Base-by-base conservation (phyloP, 164 flowering plant species). In the Paratinospora sagittata region DNA sequence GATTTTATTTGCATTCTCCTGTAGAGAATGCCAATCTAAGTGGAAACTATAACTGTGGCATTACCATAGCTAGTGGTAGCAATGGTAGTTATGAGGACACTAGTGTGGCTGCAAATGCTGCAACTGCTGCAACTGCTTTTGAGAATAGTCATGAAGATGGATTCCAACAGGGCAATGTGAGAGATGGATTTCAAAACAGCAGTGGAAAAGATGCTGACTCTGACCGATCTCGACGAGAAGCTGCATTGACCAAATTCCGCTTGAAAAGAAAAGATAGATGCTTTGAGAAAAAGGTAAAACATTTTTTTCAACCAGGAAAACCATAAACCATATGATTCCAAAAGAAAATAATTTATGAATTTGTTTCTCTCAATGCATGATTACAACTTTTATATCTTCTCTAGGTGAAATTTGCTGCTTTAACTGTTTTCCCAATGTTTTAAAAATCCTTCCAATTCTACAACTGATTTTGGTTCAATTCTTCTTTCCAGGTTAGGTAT, bases 211-310 rank as follows among this genome's bases (percentile, higher is more conserved):
- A 72, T 8, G 69, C 63, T 33, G 80, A 78, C 41, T 66, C 62
- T 67, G 75, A 74, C 43, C 75, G 73, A 34, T 68, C 82, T 70
- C 82, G 72, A 27, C 82, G 89, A 13, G 86, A 86, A 71, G 89
- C 85, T 21, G 87, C 89, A 68, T 66, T 85, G 33, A 70, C 65
- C 8, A 84, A 81, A 70, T 85, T 84, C 75, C 82, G 85, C 11
- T 65, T 84, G 73, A 85, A 85, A 74, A 76, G 89, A 65, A 85
- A 85, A 74, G 83, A 80, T 63, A 78, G 89, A 70, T 86, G 89
- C 78, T 86, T 72, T 79, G 85, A 82, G 76, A 86, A 86, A 68
- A 86, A 82, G 89, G 89, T 84, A 63, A 30, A 30, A 1, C 34
- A 67, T 16, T n/a, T n/a, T n/a, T n/a, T n/a, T n/a, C n/a, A n/a